Percentiles rank a stretch among this genome's conserved stretches.
Evolutionary conservation across 2,329 filamentous ascomycete species (phyloP).

Genomic region (Cadophora sp.): DNA sequence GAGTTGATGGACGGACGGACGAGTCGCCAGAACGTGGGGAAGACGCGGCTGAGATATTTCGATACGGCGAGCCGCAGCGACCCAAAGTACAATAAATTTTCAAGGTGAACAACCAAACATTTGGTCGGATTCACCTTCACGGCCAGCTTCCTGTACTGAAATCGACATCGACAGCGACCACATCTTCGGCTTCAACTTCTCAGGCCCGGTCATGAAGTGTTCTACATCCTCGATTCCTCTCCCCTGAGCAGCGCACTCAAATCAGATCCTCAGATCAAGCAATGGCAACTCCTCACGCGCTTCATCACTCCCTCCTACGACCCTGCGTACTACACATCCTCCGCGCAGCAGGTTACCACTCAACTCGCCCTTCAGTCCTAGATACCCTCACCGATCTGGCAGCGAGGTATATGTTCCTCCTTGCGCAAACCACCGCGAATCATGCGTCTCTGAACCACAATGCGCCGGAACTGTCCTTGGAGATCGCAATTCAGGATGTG

Average conservation of each 20-base stretch:
- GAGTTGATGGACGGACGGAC: neutral
- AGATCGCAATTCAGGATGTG: constrained; percentile 76
- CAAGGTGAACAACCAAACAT: constrained; percentile 2
- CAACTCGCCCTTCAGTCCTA: constrained; percentile 79
- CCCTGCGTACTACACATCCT: constrained; percentile 90
- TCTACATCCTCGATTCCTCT: constrained; percentile 32
- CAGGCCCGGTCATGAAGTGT: constrained; percentile 37
- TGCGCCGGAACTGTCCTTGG: constrained; percentile 66
- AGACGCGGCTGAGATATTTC: constrained; percentile 26
- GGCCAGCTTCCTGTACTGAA: neutral
- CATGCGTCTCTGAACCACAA: constrained; percentile 69
- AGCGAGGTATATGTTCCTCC: constrained; percentile 77
- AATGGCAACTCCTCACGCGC: constrained; percentile 53
- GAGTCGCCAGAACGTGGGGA: constrained; percentile 6
- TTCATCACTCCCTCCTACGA: constrained; percentile 81
- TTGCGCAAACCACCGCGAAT: constrained; percentile 74
- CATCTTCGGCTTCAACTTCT: neutral
- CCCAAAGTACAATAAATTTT: constrained; percentile 20
- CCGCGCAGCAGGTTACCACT: constrained; percentile 88
- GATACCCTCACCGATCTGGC: constrained; percentile 86
- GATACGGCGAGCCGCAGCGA: constrained; percentile 22
- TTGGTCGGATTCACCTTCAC: neutral
- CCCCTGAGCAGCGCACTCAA: constrained; percentile 33
- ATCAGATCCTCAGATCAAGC: constrained; percentile 1
- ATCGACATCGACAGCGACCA: neutral